phyloP scores from a whole-genome alignment of 2,329 filamentous ascomycete genomes.

The Phyllosticta citriasiana region DNA sequence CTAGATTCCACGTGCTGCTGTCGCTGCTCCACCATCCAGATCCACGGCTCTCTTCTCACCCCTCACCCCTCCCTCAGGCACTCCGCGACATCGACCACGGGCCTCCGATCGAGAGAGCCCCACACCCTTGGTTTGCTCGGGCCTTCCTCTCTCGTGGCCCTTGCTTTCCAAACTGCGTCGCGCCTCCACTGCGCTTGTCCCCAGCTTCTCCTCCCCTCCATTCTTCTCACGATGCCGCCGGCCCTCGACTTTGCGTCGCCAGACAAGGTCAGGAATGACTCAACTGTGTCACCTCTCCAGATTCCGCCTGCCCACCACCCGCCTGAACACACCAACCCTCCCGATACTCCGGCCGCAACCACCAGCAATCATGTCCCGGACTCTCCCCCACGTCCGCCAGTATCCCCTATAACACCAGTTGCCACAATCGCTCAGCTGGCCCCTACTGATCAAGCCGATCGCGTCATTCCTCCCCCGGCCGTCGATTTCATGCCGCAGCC shows the following conservation, averaged over 20 bases:
- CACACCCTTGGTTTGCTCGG: neutral
- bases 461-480: slow-evolving; percentile 13
- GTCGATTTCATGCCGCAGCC: slow-evolving; percentile 32
- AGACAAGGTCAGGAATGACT: slow-evolving; percentile 15
- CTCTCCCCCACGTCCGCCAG: slow-evolving; percentile 19
- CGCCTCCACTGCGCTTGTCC: neutral
- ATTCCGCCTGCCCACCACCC: slow-evolving; percentile 1
- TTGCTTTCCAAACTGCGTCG: neutral
- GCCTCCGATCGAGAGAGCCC: neutral
- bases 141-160: slow-evolving; percentile 2
- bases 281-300: slow-evolving; percentile 9
- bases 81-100: neutral
- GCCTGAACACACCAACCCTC: neutral
- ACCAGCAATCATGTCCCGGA: slow-evolving; percentile 4
- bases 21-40: too few relatives aligned
- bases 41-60: too few relatives aligned
- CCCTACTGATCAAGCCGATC: slow-evolving; percentile 18
- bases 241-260: slow-evolving; percentile 20
- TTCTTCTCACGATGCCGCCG: slow-evolving; percentile 21
- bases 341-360: slow-evolving; percentile 3
- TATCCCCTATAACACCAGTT: slow-evolving; percentile 32
- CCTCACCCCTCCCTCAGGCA: too few relatives aligned
- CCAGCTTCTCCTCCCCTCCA: slow-evolving; percentile 1
- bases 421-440: slow-evolving; percentile 25
- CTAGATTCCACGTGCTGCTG: too few relatives aligned